These are phyloP conservation scores for Kingdonia uniflora DNA, from an alignment of 164 flowering plant genomes.

Conservation along the genomic window DNA sequence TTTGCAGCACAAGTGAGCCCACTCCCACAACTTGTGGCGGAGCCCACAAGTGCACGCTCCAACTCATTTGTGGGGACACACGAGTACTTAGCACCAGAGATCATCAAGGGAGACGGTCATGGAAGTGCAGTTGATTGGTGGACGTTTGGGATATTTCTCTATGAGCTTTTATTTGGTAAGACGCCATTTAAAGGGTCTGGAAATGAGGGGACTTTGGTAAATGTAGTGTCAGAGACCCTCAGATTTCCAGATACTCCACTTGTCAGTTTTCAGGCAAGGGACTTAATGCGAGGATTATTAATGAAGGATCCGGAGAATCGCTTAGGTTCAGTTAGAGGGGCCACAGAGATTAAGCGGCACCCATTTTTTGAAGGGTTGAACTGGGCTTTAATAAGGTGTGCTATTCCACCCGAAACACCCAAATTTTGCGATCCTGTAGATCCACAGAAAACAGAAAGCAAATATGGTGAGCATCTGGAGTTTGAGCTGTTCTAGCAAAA, in stretches of 20 bases:
- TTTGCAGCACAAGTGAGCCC: conserved; percentile 39
- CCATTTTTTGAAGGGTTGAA: conserved; percentile 77
- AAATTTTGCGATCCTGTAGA: too few species aligned
- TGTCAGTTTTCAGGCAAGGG: conserved; percentile 64
- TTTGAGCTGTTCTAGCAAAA: too few species aligned
- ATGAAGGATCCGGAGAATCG: conserved; percentile 70
- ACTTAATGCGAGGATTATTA: conserved; percentile 54
- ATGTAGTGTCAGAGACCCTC: conserved; percentile 55
- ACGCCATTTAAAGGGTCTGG: conserved; percentile 80
- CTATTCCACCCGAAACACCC: conserved; percentile 70
- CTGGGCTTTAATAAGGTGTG: conserved; percentile 78
- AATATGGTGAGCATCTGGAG: too few species aligned
- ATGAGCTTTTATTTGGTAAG: conserved; percentile 66
- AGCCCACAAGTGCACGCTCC: conserved; percentile 79
- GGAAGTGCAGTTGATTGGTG: conserved; percentile 97
- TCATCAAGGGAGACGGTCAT: conserved; percentile 81
- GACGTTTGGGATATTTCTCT: conserved; percentile 75
- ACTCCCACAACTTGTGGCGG: conserved; percentile 76
- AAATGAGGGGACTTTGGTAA: conserved; percentile 67
- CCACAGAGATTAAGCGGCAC: conserved; percentile 82
- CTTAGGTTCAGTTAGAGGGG: conserved; percentile 69
- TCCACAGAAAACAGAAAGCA: too few species aligned
- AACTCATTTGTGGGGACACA: conserved; percentile 94
- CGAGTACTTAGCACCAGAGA: conserved; percentile 88
- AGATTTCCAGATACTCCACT: conserved; percentile 49